Percentiles rank a stretch among this genome's conserved stretches.
Evolutionary conservation across 1,284 basidiomycete genomes (phyloP).

Genomic region (Tilletia setariae): DNA sequence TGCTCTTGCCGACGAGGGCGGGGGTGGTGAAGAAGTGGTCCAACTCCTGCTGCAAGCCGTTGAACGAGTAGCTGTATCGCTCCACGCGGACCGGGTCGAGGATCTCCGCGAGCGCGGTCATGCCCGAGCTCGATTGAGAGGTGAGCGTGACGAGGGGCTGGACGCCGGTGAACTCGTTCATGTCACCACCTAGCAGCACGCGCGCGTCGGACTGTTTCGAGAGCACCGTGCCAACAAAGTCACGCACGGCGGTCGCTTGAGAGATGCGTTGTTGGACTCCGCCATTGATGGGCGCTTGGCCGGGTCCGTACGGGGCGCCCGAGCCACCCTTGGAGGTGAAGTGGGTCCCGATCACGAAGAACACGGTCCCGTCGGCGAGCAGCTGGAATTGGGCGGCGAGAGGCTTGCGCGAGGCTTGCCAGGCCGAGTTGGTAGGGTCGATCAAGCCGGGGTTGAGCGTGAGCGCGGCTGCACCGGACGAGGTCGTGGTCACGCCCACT

Average conservation of each 20-base stretch:
- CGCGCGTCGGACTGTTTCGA: constrained; percentile 59
- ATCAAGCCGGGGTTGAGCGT: constrained; percentile 66
- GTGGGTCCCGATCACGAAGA: constrained; percentile 67
- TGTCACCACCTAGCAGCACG: constrained; percentile 64
- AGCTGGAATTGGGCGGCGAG: constrained; percentile 58
- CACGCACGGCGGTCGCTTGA: constrained; percentile 61
- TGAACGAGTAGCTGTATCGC: constrained; percentile 60
- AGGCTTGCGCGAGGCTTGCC: constrained; percentile 65
- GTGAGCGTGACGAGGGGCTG: constrained; percentile 57
- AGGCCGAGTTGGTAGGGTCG: constrained; percentile 62
- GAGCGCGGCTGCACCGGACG: constrained; percentile 48
- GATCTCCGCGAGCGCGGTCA: constrained; percentile 62
- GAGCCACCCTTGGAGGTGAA: constrained; percentile 64
- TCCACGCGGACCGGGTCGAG: constrained; percentile 60
- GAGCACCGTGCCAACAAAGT: constrained; percentile 61
- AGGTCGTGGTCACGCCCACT: constrained; percentile 4
- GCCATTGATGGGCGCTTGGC: constrained; percentile 64
- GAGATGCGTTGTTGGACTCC: constrained; percentile 59
- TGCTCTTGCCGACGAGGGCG: constrained; percentile 57
- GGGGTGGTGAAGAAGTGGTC: constrained; percentile 64
- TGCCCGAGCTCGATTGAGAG: neutral
- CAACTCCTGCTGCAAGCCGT: constrained; percentile 62
- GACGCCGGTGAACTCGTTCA: constrained; percentile 66
- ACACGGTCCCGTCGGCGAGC: neutral
- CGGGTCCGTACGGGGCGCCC: constrained; percentile 62